Conservation (phyloP, 2,329 filamentous ascomycete genomes). For the Cordyceps militaris region DNA sequence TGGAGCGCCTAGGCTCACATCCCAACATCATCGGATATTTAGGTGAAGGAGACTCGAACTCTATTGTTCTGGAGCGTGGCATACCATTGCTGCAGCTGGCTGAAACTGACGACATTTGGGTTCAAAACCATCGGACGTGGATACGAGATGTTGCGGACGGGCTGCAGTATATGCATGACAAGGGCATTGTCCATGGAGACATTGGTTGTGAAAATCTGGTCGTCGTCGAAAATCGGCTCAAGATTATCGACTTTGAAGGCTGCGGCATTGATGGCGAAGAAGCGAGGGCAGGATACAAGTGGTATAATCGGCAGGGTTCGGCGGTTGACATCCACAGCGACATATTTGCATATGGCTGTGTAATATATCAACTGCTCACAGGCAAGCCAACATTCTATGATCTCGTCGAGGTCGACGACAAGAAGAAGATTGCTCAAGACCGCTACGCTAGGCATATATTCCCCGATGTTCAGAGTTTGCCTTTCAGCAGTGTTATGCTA, state of each 20-base stretch:
- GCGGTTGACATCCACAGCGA: background rate
- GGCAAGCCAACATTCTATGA: background rate
- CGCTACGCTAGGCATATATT: background rate
- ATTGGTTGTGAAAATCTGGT: constrained; percentile 11
- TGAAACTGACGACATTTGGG: background rate
- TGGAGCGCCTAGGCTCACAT: background rate
- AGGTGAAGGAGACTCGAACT: background rate
- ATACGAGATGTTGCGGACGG: background rate
- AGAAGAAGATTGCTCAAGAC: background rate
- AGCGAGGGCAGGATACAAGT: background rate
- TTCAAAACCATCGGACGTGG: background rate
- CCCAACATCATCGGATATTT: constrained; percentile 7
- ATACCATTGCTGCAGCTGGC: background rate
- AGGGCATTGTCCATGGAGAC: constrained; percentile 4
- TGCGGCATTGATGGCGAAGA: background rate
- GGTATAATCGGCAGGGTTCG: background rate
- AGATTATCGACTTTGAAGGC: constrained; percentile 8
- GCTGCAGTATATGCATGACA: background rate
- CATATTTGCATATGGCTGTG: background rate
- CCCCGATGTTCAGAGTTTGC: background rate
- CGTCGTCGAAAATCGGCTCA: background rate
- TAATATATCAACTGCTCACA: background rate
- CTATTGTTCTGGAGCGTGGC: constrained; percentile 2
- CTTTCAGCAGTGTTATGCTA: background rate
- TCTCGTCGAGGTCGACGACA: background rate